Conservation (phyloP, 305 asterid species). For the Fraxinus sp. region DNA sequence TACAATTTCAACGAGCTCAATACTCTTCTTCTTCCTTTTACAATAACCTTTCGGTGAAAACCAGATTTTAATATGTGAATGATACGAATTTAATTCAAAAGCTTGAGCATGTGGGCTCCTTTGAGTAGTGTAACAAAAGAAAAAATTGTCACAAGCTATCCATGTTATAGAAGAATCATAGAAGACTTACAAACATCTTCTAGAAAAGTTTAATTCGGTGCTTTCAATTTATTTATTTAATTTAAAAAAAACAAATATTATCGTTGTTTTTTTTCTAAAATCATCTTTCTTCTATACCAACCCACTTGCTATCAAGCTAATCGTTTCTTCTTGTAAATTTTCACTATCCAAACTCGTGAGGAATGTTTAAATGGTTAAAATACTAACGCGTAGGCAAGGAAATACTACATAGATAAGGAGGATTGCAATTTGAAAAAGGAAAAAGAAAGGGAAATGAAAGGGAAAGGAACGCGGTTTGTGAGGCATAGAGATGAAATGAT, state of each 20-base stretch:
- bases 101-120: neutral
- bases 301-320: too few species aligned
- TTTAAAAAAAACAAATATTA: too few species aligned
- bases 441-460: too few species aligned
- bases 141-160: neutral
- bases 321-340: too few species aligned
- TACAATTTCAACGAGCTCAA: neutral
- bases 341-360: too few species aligned
- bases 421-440: neutral
- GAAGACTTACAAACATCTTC: neutral
- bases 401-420: neutral
- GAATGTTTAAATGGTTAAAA: too few species aligned
- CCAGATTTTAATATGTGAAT: constrained; percentile 7
- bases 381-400: too few species aligned
- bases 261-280: too few species aligned
- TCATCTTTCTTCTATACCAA: too few species aligned
- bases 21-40: constrained; percentile 2
- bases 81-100: neutral
- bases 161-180: neutral
- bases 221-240: neutral
- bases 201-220: neutral
- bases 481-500: too few species aligned
- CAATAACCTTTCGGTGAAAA: constrained; percentile 11
- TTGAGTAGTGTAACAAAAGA: constrained; percentile 18
- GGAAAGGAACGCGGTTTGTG: too few species aligned